These are phyloP conservation scores for Starmerella apicola DNA, from an alignment of 805 yeast genomes.

Conservation along the genomic window DNA sequence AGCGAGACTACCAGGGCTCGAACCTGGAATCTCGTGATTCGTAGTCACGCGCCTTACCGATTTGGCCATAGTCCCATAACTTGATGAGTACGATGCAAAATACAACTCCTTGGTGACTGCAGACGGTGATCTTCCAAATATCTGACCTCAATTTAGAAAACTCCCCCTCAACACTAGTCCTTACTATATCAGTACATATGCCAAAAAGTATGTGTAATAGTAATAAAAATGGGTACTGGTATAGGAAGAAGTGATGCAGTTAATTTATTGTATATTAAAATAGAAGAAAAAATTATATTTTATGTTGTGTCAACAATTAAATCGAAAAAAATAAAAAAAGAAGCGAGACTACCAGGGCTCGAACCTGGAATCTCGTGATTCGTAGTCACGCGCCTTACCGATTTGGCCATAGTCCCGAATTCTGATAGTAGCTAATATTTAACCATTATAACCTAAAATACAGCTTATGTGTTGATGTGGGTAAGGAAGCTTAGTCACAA, in stretches of 20 bases:
- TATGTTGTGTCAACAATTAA: too few species aligned
- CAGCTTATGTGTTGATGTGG: not conserved
- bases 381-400: conserved; percentile 24
- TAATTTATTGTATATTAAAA: too few species aligned
- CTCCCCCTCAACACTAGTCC: too few species aligned
- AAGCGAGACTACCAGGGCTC: conserved; percentile 22
- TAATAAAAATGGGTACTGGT: too few species aligned
- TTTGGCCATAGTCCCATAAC: conserved; percentile 20
- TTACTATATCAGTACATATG: too few species aligned
- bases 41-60: conserved; percentile 23
- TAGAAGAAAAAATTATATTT: too few species aligned
- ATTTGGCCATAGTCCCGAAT: conserved; percentile 21
- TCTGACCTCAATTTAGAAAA: too few species aligned
- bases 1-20: conserved; percentile 23
- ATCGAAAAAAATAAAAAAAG: conserved; percentile 7
- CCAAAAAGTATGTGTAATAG: too few species aligned
- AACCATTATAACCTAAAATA: not conserved
- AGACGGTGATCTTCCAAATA: too few species aligned
- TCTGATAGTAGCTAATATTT: not conserved
- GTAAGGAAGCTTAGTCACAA: not conserved
- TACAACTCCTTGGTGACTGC: too few species aligned
- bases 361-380: conserved; percentile 23
- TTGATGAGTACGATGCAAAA: too few species aligned
- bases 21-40: conserved; percentile 23
- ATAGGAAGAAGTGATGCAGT: too few species aligned